Evolutionary conservation across 1,139 yeast genomes (phyloP), one percentile per base, ranked within the genome.

Genomic region (Scheffersomyces parashehatae): DNA sequence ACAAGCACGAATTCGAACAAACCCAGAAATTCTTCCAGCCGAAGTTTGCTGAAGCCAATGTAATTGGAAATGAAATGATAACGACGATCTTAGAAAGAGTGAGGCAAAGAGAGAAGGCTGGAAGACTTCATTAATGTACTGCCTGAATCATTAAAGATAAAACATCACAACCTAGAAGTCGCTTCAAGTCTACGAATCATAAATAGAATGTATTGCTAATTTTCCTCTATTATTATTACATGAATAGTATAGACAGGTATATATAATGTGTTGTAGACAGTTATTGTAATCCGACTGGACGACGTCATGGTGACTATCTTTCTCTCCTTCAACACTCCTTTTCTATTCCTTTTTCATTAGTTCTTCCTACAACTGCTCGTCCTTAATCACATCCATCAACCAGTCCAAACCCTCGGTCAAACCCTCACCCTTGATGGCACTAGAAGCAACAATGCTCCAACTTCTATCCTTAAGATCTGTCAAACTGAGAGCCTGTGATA

Each of bases 391-490:
- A 60, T 93, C 97, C 67, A 90, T 95, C 58, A 93, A 55, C 99
- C 99, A 93, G 65, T 93, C 98, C 59, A 93, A 77, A 41, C 99
- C 99, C 65, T 93, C 98, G 14, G 89, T 85, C 58, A 93, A 79
- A 34, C 98, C 99, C 62, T 93, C 97, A 38, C 99, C 99, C 53
- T 89, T 86, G 48, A 91, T 82, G 24, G 99, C 99, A 70, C 96
- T 87, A 54, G 96, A 87, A 4, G 97, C 97, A 50, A 91, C 96
- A 52, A 93, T 93, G 58, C 97, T 88, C 99, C 99, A 93, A 62
- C 96, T 88, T 64, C 99, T 80, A 65, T 93, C 99, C 66, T 91
- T 91, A 62, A 93, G 76, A 46, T 88, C 95, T 4, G 91, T 90
- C 53, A 93, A 71, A 50, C 85, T 85, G 52, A 93, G 75, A 12